These are phyloP conservation scores for Starmerella vaccinii DNA, from an alignment of 805 yeast genomes.

Conservation along the genomic window DNA sequence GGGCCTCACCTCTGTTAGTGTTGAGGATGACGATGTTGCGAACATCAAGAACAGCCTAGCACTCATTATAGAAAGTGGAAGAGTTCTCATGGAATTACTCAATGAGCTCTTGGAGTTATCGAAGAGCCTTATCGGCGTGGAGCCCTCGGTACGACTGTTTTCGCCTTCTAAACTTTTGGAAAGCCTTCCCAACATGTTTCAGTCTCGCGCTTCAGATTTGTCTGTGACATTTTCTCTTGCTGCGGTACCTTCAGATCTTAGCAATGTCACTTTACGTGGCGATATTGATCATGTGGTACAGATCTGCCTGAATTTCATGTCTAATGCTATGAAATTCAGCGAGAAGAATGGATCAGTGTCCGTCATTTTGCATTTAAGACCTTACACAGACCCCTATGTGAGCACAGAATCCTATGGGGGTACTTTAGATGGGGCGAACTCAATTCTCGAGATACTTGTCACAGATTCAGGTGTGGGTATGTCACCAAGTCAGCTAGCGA, in stretches of 20 bases:
- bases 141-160: slow-evolving; percentile 74
- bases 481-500: slow-evolving; percentile 64
- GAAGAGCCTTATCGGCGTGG: slow-evolving; percentile 73
- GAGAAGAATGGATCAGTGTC: slow-evolving; percentile 41
- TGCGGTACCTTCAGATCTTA: slow-evolving; percentile 41
- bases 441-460: slow-evolving; percentile 54
- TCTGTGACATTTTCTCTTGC: slow-evolving; percentile 56
- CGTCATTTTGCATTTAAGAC: slow-evolving; percentile 19
- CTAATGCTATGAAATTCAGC: slow-evolving; percentile 86
- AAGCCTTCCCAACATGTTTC: slow-evolving; percentile 76
- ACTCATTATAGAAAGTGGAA: slow-evolving; percentile 86
- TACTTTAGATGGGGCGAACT: slow-evolving; percentile 11
- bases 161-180: slow-evolving; percentile 64
- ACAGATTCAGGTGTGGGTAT: slow-evolving; percentile 92
- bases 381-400: slow-evolving; percentile 13
- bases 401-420: slow-evolving; percentile 12
- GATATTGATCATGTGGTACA: slow-evolving; percentile 86
- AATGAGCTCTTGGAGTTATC: slow-evolving; percentile 87
- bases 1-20: slow-evolving; percentile 91
- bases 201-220: slow-evolving; percentile 44
- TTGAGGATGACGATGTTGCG: slow-evolving; percentile 65
- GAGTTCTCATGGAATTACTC: slow-evolving; percentile 71
- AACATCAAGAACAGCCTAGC: slow-evolving; percentile 65
- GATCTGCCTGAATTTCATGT: slow-evolving; percentile 80
- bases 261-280: slow-evolving; percentile 55